Evolutionary conservation across 768 basidiomycete species (phyloP).

Genomic region (Dendrothele bispora): DNA sequence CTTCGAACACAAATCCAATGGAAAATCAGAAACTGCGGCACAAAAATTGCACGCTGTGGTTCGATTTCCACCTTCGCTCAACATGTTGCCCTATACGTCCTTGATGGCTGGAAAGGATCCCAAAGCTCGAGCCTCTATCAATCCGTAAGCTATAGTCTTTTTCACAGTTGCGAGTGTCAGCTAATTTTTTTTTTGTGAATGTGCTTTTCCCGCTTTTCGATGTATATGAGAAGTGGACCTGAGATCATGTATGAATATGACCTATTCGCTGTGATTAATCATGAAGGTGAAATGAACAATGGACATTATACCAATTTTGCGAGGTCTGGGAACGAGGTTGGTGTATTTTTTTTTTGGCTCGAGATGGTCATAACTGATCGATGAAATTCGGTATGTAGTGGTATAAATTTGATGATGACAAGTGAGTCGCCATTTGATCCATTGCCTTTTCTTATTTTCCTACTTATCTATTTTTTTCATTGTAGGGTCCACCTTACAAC

Average conservation of each 20-base stretch:
- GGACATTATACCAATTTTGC: slow-evolving; percentile 93
- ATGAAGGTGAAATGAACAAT: slow-evolving; percentile 92
- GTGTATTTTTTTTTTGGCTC: slow-evolving; percentile 23
- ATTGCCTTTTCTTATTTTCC: slow-evolving; percentile 5
- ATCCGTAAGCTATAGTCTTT: slow-evolving; percentile 28
- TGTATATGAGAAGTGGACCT: slow-evolving; percentile 49
- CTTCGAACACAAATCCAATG: slow-evolving; percentile 82
- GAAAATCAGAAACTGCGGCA: slow-evolving; percentile 71
- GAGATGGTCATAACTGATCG: slow-evolving; percentile 3
- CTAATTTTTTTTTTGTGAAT: background rate
- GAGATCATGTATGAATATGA: slow-evolving; percentile 84
- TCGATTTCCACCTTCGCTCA: slow-evolving; percentile 78
- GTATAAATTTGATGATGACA: slow-evolving; percentile 95
- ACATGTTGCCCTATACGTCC: slow-evolving; percentile 88
- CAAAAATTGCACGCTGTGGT: slow-evolving; percentile 85
- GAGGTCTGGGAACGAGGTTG: slow-evolving; percentile 80
- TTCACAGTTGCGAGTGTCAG: background rate
- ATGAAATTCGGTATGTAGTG: slow-evolving; percentile 48
- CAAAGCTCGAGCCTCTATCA: slow-evolving; percentile 16
- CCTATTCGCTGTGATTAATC: slow-evolving; percentile 90
- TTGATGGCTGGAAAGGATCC: slow-evolving; percentile 53
- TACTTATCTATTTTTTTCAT: slow-evolving; percentile 23
- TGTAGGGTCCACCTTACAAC: slow-evolving; percentile 75
- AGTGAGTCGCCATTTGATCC: slow-evolving; percentile 44
- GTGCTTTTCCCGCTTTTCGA: background rate